These are phyloP conservation scores for Amanita pallidorosea DNA, from an alignment of 768 basidiomycete species.

Conservation along the genomic window DNA sequence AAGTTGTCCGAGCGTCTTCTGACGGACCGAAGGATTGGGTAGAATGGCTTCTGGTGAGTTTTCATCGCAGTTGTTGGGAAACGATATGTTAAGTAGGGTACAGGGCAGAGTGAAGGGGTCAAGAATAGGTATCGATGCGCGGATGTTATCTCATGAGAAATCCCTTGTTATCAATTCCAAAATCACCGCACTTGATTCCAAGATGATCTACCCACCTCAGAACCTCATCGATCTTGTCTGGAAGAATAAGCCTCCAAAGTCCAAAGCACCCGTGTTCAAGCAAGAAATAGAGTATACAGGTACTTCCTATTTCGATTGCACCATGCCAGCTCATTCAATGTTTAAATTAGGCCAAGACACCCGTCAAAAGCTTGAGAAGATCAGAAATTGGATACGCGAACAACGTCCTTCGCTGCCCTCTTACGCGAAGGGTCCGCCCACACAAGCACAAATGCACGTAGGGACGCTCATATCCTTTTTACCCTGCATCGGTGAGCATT, in stretches of 20 bases:
- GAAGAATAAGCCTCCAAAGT: conserved; percentile 65
- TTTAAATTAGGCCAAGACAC: conserved; percentile 43
- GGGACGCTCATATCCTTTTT: conserved; percentile 62
- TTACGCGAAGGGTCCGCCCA: conserved; percentile 53
- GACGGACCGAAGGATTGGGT: conserved; percentile 64
- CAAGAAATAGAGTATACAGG: conserved; percentile 69
- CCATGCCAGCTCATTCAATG: neutral
- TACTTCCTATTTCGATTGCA: conserved; percentile 9
- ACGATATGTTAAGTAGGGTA: neutral
- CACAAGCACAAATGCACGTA: conserved; percentile 50
- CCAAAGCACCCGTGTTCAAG: conserved; percentile 51
- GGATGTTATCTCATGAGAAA: conserved; percentile 69
- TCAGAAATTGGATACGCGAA: conserved; percentile 59
- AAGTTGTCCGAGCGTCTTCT: conserved; percentile 31
- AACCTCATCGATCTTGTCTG: conserved; percentile 80
- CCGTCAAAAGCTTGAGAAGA: conserved; percentile 51
- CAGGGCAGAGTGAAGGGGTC: conserved; percentile 30
- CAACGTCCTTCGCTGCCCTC: conserved; percentile 50
- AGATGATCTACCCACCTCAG: conserved; percentile 70
- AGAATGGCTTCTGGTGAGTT: conserved; percentile 60
- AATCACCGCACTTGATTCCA: conserved; percentile 42
- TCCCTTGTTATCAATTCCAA: conserved; percentile 49
- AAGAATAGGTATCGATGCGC: conserved; percentile 75
- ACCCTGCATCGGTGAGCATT: conserved; percentile 52
- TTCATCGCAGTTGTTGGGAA: neutral